Evolutionary conservation across 345 rosid species (phyloP).

Genomic region (Arabis alpina): DNA sequence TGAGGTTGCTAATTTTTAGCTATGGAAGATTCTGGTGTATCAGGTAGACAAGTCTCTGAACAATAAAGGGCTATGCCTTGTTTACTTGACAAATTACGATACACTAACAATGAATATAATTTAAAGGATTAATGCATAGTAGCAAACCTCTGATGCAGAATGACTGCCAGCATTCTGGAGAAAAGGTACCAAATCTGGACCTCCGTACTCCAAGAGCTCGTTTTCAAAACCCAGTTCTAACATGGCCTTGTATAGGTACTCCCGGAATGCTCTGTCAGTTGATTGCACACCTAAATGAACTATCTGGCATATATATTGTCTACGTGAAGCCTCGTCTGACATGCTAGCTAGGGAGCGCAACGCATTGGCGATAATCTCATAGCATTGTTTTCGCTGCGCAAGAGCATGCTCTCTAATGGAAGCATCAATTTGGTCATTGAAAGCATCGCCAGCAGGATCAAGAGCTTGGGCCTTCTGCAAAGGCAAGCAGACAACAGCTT

Average conservation of each 20-base stretch:
- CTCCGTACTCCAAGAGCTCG: conserved; percentile 95
- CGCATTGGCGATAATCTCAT: conserved; percentile 80
- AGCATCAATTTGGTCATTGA: conserved; percentile 84
- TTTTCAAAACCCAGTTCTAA: conserved; percentile 88
- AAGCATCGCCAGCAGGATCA: conserved; percentile 94
- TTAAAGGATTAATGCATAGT: conserved; percentile 1
- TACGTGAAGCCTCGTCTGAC: conserved; percentile 72
- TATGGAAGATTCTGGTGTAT: conserved; percentile 15
- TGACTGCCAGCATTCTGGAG: conserved; percentile 79
- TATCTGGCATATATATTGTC: conserved; percentile 85
- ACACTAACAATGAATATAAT: too few species aligned
- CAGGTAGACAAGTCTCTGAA: conserved; percentile 6
- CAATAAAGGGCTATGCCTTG: conserved; percentile 17
- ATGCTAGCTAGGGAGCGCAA: conserved; percentile 62
- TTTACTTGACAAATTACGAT: background rate
- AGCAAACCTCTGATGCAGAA: conserved; percentile 67
- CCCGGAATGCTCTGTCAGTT: conserved; percentile 85
- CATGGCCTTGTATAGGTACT: conserved; percentile 80
- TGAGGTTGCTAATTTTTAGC: conserved; percentile 28
- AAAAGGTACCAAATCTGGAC: conserved; percentile 96
- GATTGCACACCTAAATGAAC: conserved; percentile 96
- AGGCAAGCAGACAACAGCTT: conserved; percentile 93
- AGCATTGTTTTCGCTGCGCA: conserved; percentile 85
- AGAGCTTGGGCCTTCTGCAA: conserved; percentile 91
- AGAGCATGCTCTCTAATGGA: conserved; percentile 74